Conservation (phyloP, 2,329 filamentous ascomycete genomes). For the Trichoderma oligosporum region DNA sequence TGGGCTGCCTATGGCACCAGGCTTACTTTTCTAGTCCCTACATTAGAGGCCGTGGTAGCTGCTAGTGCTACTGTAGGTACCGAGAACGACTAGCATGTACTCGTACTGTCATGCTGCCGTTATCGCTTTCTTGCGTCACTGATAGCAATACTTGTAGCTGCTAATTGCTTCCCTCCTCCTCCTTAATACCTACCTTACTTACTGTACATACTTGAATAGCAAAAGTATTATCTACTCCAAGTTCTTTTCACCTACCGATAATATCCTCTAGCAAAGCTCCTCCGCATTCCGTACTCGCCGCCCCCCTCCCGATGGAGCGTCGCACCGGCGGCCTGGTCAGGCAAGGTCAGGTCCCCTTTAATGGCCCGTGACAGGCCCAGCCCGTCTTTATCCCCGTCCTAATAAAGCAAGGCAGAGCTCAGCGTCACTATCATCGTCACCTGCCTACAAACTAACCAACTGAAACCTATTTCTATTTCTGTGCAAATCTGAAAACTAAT, state of each 20-base stretch:
- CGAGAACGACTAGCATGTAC: no score
- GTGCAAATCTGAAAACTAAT: not conserved
- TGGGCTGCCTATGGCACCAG: no score
- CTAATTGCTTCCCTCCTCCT: not conserved
- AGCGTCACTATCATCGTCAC: conserved; percentile 2
- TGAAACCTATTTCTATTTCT: not conserved
- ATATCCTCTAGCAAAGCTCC: not conserved
- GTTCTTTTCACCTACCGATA: not conserved
- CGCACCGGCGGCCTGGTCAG: not conserved
- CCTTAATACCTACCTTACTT: not conserved
- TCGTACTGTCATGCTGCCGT: conserved; percentile 2
- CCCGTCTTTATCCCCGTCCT: not conserved
- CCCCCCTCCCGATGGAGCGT: not conserved
- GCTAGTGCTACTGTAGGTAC: conserved; percentile 5
- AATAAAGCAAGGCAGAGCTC: not conserved
- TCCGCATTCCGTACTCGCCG: not conserved
- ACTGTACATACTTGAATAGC: no score
- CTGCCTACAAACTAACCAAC: not conserved
- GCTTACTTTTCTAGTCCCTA: no score
- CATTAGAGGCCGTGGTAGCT: not conserved
- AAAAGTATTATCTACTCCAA: not conserved
- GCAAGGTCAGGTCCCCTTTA: not conserved
- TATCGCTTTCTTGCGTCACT: conserved; percentile 16
- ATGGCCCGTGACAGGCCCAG: conserved; percentile 11
- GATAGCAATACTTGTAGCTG: not conserved